A percentile compares a stretch with the other conserved stretches of the same genome.
These are phyloP conservation scores for Pythium rhizo-oryzae DNA, from an alignment of 352 stramenopile genomes.

Conservation along the genomic window DNA sequence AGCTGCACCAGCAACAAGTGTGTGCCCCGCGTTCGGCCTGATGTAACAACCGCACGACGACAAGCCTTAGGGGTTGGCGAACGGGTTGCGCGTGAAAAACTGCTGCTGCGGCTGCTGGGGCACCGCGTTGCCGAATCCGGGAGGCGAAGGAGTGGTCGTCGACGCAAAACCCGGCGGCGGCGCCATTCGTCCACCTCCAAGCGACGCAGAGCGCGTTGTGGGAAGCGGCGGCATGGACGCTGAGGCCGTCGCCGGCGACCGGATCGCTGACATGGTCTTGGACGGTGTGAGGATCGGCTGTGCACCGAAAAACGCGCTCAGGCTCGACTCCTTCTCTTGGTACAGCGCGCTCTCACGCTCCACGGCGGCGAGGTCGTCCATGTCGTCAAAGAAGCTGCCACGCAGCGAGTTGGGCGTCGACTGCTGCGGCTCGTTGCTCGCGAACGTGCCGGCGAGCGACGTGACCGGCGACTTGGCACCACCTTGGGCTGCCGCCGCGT, in stretches of 20 bases:
- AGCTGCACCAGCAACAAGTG: too few relatives aligned
- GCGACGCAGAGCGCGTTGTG: constrained; percentile 26
- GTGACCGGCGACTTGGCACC: constrained; percentile 9
- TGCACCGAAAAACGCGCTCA: constrained; percentile 64
- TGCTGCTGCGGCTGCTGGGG: constrained; percentile 17
- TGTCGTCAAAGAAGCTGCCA: constrained; percentile 42
- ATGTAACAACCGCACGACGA: too few relatives aligned
- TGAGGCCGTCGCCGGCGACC: constrained; percentile 18
- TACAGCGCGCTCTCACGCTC: constrained; percentile 71
- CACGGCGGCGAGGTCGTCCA: constrained; percentile 72
- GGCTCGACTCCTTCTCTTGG: constrained; percentile 70
- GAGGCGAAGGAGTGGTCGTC: background rate
- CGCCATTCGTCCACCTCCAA: constrained; percentile 30
- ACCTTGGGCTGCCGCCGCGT: constrained; percentile 14
- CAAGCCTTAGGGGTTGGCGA: constrained; percentile 54
- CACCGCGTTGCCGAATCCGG: constrained; percentile 33
- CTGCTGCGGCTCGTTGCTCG: background rate
- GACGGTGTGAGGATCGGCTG: constrained; percentile 11
- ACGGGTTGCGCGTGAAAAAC: constrained; percentile 60
- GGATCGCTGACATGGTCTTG: constrained; percentile 10
- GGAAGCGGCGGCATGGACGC: background rate
- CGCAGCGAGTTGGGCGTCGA: constrained; percentile 3
- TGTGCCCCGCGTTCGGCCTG: too few relatives aligned
- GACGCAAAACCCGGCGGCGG: constrained; percentile 38
- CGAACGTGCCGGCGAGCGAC: constrained; percentile 6